These are phyloP conservation scores for Dioscorea cayenensis DNA, from an alignment of 116 monocot species.

Conservation along the genomic window DNA sequence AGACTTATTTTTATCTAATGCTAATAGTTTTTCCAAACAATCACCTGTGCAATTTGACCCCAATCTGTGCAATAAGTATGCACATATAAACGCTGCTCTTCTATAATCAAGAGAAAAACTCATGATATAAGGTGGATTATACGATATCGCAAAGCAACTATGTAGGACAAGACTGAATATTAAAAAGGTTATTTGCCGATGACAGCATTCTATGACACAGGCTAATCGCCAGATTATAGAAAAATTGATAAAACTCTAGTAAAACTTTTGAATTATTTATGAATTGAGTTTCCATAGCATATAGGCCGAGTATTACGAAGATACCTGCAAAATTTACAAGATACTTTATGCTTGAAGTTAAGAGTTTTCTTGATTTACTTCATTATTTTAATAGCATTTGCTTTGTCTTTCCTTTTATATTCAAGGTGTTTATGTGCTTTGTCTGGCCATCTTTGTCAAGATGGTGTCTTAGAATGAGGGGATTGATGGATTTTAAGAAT, in stretches of 20 bases:
- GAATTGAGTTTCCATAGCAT: no score
- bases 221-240: constrained; percentile 18
- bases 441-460: no score
- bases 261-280: constrained; percentile 9
- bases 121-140: constrained; percentile 33
- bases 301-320: no score
- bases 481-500: no score
- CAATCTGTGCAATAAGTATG: constrained; percentile 27
- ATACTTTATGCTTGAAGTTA: no score
- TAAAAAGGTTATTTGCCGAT: constrained; percentile 41
- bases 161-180: constrained; percentile 24
- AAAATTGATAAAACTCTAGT: background rate
- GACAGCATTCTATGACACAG: constrained; percentile 33
- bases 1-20: background rate
- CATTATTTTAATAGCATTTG: no score
- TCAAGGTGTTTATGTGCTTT: no score
- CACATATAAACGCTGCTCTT: constrained; percentile 35
- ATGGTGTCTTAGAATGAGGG: no score
- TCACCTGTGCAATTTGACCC: constrained; percentile 9
- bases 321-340: no score
- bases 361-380: no score
- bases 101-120: constrained; percentile 46
- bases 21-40: background rate
- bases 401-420: no score
- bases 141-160: constrained; percentile 32